Base-by-base conservation (phyloP, 306 rosid species). In the Pueraria montana region DNA sequence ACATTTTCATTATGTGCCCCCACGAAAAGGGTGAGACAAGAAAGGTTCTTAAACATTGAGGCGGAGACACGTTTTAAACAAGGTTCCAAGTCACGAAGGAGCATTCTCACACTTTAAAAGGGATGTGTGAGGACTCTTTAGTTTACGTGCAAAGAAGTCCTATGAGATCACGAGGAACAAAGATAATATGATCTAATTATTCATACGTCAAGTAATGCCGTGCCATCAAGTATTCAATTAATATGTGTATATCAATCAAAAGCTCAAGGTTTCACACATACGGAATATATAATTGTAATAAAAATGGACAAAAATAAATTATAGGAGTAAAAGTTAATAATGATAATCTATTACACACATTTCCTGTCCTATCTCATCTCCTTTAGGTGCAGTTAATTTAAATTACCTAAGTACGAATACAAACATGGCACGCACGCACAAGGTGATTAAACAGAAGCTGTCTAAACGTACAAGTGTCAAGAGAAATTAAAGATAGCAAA, bases 51-150 rank as follows among this genome's bases (percentile, higher is more conserved):
- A 69, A 69, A 46, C 38, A 20, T 20, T 12, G 36, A 69, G 74
- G 55, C 17, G 43, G 34, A 69, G 74, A 68, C 53, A 40, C 34
- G 34, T 68, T 68, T 68, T 68, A 68, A 18, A 68, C 42, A 68
- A 40, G 32, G 11, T 21, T 68, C 53, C 2, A 40, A 38, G 73
- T 66, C 27, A 38, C 16, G 17, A 66, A 18, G 52, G 50, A 40
- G 73, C 49, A 38, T 38, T 59, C n/a, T 9, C 8, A 36, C 6
- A n/a, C 72, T 65, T 17, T 8, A 66, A 16, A 65, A 36, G 46
- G 45, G 14, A n/a, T 65, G 71, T n/a, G 71, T 65, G 46, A 32
- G 24, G 14, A 13, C 11, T 32, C 46, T n/a, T 32, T 34, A 17
- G 10, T 11, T 61, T 61, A 61, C 71, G 71, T 38, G 11, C 26